phyloP scores from a whole-genome alignment of 345 rosid genomes.

The Psidium friedrichsthalianum region DNA sequence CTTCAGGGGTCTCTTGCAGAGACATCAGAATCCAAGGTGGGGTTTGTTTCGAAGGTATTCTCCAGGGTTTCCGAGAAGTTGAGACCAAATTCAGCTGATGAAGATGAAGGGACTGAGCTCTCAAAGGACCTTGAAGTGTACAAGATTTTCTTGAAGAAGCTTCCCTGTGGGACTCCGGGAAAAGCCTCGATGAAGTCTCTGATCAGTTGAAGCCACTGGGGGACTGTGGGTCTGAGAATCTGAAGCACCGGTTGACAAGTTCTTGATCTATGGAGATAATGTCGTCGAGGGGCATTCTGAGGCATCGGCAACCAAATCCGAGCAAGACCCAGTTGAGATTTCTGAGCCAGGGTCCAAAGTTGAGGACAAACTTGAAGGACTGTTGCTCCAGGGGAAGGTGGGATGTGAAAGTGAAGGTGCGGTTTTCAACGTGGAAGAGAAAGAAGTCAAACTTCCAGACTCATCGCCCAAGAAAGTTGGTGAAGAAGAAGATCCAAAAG shows the following conservation, averaged over 20 bases:
- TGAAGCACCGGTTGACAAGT: constrained; percentile 15
- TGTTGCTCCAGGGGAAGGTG: not conserved
- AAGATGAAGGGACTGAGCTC: constrained; percentile 9
- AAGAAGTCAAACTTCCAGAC: constrained; percentile 34
- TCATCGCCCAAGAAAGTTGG: constrained; percentile 36
- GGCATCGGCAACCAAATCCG: constrained; percentile 12
- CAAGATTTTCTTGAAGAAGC: constrained; percentile 39
- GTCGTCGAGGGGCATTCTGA: not conserved
- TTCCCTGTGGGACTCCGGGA: not conserved
- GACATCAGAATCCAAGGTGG: constrained; percentile 19
- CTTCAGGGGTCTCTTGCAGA: not conserved
- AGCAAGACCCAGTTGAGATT: constrained; percentile 1
- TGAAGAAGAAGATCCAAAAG: constrained; percentile 3
- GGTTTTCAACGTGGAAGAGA: not conserved
- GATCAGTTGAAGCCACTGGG: constrained; percentile 3
- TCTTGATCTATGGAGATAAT: constrained; percentile 5
- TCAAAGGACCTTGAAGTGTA: constrained; percentile 50
- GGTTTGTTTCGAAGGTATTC: constrained; percentile 21
- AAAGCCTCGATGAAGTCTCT: not conserved
- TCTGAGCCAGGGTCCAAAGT: not conserved
- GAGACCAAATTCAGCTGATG: constrained; percentile 21
- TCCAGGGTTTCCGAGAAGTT: constrained; percentile 22
- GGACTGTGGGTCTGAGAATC: constrained; percentile 1
- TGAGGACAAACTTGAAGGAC: not conserved
- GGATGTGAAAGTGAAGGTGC: not conserved